Conservation (phyloP, 2,329 filamentous ascomycete species). For the Ascochyta lentis region DNA sequence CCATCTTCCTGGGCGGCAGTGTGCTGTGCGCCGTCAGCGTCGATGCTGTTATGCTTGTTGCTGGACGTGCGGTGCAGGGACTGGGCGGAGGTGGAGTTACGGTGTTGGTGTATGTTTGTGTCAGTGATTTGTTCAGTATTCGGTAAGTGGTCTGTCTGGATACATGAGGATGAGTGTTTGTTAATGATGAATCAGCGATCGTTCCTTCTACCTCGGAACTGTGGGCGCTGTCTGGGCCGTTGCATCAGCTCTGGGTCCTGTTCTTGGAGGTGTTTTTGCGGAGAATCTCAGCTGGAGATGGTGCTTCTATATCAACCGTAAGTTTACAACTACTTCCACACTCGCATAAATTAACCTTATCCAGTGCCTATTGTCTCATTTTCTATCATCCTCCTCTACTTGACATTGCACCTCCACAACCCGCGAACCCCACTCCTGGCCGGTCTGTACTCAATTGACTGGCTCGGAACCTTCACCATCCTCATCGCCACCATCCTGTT, state of each 20-base stretch:
- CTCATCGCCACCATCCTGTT: conserved; percentile 57
- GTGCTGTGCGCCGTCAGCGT: conserved; percentile 58
- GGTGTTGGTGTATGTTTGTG: conserved; percentile 60
- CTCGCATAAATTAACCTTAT: conserved; percentile 25
- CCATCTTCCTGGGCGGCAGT: conserved; percentile 57
- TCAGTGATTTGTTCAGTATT: conserved; percentile 61
- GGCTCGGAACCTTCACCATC: conserved; percentile 59
- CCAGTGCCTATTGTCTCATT: conserved; percentile 57
- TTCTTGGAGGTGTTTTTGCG: conserved; percentile 61
- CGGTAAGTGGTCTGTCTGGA: conserved; percentile 28
- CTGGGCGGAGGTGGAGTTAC: conserved; percentile 61
- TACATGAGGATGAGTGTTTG: background rate
- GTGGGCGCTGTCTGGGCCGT: conserved; percentile 62
- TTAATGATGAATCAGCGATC: conserved; percentile 38
- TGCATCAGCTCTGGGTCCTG: conserved; percentile 60
- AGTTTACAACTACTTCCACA: background rate
- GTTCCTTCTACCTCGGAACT: conserved; percentile 60
- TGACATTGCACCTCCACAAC: conserved; percentile 61
- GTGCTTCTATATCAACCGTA: conserved; percentile 52
- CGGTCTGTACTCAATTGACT: conserved; percentile 60
- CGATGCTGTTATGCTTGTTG: conserved; percentile 61
- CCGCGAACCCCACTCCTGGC: conserved; percentile 55
- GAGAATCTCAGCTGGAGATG: conserved; percentile 58
- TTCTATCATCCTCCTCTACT: conserved; percentile 57
- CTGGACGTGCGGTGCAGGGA: conserved; percentile 61